Evolutionary conservation across 208 protist species (phyloP), one percentile per base, ranked within the genome.

Genomic region (Strigomonas culicis): DNA sequence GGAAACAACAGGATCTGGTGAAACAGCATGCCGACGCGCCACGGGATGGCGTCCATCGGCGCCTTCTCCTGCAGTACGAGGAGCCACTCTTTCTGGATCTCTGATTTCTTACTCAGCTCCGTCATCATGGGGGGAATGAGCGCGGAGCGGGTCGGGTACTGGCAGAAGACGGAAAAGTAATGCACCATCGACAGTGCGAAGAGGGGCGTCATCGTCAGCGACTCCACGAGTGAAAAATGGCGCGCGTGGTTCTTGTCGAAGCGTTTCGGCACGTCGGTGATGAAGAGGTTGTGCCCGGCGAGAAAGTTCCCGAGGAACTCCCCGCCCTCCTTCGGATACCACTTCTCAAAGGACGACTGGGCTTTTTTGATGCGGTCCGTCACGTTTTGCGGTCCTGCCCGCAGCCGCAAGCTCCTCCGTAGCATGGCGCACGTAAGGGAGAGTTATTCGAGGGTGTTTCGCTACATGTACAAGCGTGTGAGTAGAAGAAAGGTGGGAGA

Each of bases 81-180:
- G 19, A 85, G 61, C 86, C 83, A 89, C 31, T 68, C 47, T 46
- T 84, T 75, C 59, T 85, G 74, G 36, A 72, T 39, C 63, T 77
- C 77, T 10, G 76, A 80, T 66, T 80, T 87, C 43, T 72, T 55
- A 7, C 56, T 68, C 1, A 86, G 70, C 59, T 90, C 77, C 10
- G 70, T 66, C 66, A 85, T 63, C 39, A 90, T 74, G 41, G 68
- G 57, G n/a, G 76, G 68, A 41, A 86, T 60, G 51, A 82, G 50
- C 15, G 66, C 52, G 8, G 77, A 28, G 7, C 81, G 79, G 10
- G 63, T 66, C 1, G 88, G 77, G 57, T 86, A 83, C 68, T 88
- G 82, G 65, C 78, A 81, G 56, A 89, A 94, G 22, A 78, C 57
- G 2, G 88, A 91, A 59, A 89, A 86, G 78, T 94, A 94, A 64